A percentile compares a stretch with the other conserved stretches of the same genome.
These are phyloP conservation scores for Guadua angustifolia DNA, from an alignment of 176 grass and related monocot genomes.

Conservation along the genomic window DNA sequence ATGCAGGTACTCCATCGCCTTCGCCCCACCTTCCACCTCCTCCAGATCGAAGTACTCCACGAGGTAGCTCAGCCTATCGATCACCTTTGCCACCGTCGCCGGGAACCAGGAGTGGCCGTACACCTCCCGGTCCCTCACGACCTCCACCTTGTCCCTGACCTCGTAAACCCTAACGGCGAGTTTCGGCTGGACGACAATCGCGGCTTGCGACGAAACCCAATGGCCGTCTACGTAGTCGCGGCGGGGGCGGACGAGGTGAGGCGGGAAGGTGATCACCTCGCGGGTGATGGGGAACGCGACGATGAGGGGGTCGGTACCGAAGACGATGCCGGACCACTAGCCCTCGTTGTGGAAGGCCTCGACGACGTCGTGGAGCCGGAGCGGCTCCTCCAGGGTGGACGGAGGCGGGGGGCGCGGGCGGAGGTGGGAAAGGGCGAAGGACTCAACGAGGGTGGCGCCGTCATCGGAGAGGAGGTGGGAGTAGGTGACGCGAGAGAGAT, in stretches of 20 bases:
- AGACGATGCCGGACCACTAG: slow-evolving; percentile 71
- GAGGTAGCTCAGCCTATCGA: slow-evolving; percentile 45
- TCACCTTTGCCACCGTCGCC: slow-evolving; percentile 42
- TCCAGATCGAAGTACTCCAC: slow-evolving; percentile 58
- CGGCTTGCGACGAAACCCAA: slow-evolving; percentile 42
- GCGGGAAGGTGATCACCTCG: slow-evolving; percentile 54
- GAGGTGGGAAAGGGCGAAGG: slow-evolving; percentile 41
- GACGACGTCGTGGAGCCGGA: slow-evolving; percentile 50
- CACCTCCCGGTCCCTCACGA: slow-evolving; percentile 36
- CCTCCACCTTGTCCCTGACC: slow-evolving; percentile 62
- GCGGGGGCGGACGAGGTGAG: slow-evolving; percentile 47
- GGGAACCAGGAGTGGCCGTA: slow-evolving; percentile 67
- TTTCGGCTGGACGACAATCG: slow-evolving; percentile 17
- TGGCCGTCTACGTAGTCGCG: slow-evolving; percentile 46
- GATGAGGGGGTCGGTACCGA: slow-evolving; percentile 13
- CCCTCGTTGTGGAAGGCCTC: slow-evolving; percentile 84
- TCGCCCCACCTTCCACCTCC: not conserved
- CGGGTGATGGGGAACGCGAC: slow-evolving; percentile 66
- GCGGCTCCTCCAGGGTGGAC: not conserved
- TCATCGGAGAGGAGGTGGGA: slow-evolving; percentile 56
- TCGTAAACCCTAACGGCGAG: slow-evolving; percentile 27
- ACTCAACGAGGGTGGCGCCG: slow-evolving; percentile 49
- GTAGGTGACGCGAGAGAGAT: slow-evolving; percentile 52
- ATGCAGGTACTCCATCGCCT: slow-evolving; percentile 59
- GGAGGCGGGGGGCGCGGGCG: slow-evolving; percentile 38